A percentile compares a stretch with the other conserved stretches of the same genome.
Conservation (phyloP, 2,329 filamentous ascomycete species). For the Paecilomyces sp. region DNA sequence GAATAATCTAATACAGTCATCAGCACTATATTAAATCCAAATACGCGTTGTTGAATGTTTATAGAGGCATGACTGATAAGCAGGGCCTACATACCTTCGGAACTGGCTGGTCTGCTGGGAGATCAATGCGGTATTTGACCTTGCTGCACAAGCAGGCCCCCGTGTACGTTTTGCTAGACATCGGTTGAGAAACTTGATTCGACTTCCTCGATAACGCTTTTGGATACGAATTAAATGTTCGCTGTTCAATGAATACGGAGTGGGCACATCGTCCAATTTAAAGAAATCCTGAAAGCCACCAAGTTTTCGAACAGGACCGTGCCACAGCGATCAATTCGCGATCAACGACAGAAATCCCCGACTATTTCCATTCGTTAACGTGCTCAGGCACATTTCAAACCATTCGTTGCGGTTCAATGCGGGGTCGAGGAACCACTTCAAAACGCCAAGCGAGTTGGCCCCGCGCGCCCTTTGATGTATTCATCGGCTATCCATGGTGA, state of each 20-base stretch:
- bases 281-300: neutral
- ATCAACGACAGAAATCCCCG: too few relatives aligned
- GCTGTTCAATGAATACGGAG: neutral
- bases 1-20: conserved; percentile 7
- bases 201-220: neutral
- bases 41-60: neutral
- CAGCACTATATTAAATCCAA: neutral
- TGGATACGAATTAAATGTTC: neutral
- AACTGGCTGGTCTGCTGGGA: conserved; percentile 6
- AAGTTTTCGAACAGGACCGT: too few relatives aligned
- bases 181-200: neutral
- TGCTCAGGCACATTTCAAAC: too few relatives aligned
- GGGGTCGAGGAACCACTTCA: neutral
- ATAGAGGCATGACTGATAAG: too few relatives aligned
- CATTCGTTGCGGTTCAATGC: neutral
- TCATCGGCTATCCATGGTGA: neutral
- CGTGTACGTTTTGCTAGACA: conserved; percentile 9
- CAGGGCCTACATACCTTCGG: conserved; percentile 10
- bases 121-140: conserved; percentile 9
- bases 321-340: too few relatives aligned
- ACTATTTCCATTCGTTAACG: too few relatives aligned
- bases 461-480: neutral
- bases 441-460: neutral
- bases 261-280: neutral
- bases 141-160: conserved; percentile 9